Base-by-base conservation (phyloP, 163 green algal genomes). In the Scenedesmus sp. region DNA sequence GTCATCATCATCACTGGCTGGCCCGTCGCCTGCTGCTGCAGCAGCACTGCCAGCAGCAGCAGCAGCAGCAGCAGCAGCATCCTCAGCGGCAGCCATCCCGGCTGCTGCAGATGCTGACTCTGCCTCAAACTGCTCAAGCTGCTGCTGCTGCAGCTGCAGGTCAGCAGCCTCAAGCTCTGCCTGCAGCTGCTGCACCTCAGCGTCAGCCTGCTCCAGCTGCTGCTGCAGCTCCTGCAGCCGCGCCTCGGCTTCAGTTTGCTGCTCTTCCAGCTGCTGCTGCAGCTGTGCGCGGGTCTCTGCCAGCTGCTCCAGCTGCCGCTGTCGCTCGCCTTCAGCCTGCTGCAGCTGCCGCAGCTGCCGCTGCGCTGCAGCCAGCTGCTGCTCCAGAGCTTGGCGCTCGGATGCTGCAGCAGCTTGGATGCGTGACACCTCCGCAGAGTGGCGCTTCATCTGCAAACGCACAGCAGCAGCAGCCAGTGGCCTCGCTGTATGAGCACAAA, bases 231-330 rank as follows among this genome's bases (percentile, higher is more conserved):
- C 57, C 57, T 87, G 57, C 57, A 87, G 57, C 87, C 64, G 73
- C 87, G 15, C 10, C 34, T 54, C 70, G 86, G 73, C 87, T 91
- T 26, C 87, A 15, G 52, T 9, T 59, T 59, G 46, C 74, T 86
- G 88, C 62, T 91, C 57, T n/a, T 79, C 26, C 46, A 88, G 66
- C 89, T 84, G 59, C 81, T 85, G 81, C 82, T 89, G 89, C 62
- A 88, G 81, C 59, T 70, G 20, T 12, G 3, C 76, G 55, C 23
- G 13, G n/a, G 77, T 59, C 54, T 73, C 23, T 0, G 5, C 26
- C 66, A 79, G 18, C n/a, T 73, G 57, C 70, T 87, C 4, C 70
- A 90, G 84, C 70, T 93, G 90, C 73, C 87, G 83, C 83, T 90
- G 59, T 56, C 73, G 83, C 62, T 87, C 16, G 5, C 5, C 34